Evolutionary conservation across 192 early-diverging fungal species (phyloP), one percentile per base, ranked within the genome.

Genomic region (Coemansia reversa): DNA sequence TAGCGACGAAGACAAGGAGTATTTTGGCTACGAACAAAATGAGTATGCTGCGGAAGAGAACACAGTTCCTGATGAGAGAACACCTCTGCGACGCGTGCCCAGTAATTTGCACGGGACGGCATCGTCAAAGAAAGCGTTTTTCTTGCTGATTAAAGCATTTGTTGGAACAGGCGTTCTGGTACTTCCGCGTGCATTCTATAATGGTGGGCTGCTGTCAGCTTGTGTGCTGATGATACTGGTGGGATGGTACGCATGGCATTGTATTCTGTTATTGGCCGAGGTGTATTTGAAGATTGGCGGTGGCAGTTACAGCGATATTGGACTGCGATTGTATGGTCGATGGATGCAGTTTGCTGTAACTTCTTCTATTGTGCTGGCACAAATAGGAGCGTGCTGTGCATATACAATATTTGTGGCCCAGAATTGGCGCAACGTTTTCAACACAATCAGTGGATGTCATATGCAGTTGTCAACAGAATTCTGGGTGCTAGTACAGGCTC

Each of bases 341-440:
- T 77, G 73, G 62, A 86, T 87, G 85, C 87, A 89, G 55, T 62
- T 79, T 33, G 81, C 86, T n/a, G 86, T 92, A 6, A 82, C 88
- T 12, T 73, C 76, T 55, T 85, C 88, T 0, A 90, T 92, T 35
- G 86, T 89, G 8, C 72, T 92, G 51, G 87, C 88, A 14, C 88
- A 96, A 83, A 84, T 92, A 42, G 94, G 94, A 14, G 94, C 93
- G 57, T 90, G 91, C 59, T 94, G 91, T 47, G 92, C 94, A 6
- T 96, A 96, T 69, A 86, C 90, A 29, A 93, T 96, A 25, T 96
- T 96, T 75, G 85, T 96, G 6, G 90, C 92, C 0, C 89, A 92
- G 68, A 96, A 94, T 76, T 79, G 94, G 56, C 79, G 84, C 25
- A 88, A 90, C 45, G 82, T 89, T 2, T 74, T 90, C 35, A 86